These are phyloP conservation scores for Saccharomycopsis guyanensis DNA, from an alignment of 805 yeast genomes.

Conservation along the genomic window DNA sequence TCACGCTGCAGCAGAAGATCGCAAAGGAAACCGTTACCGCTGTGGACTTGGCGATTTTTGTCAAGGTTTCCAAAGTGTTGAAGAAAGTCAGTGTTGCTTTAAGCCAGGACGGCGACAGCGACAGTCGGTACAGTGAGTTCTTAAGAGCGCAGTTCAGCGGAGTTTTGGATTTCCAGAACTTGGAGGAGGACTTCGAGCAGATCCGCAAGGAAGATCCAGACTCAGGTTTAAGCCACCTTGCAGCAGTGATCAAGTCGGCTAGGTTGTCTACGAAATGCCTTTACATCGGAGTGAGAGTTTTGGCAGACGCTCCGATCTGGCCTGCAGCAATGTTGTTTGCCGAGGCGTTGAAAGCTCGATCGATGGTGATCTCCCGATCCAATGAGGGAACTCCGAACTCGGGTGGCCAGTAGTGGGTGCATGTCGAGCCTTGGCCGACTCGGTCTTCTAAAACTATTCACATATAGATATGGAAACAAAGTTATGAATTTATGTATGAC, in stretches of 20 bases:
- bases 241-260: slow-evolving; percentile 39
- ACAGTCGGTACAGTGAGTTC: slow-evolving; percentile 50
- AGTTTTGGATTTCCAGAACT: slow-evolving; percentile 41
- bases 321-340: slow-evolving; percentile 74
- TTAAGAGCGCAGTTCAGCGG: slow-evolving; percentile 53
- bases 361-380: slow-evolving; percentile 30
- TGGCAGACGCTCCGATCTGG: slow-evolving; percentile 86
- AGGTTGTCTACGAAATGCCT: slow-evolving; percentile 49
- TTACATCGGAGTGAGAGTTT: slow-evolving; percentile 64
- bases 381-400: slow-evolving; percentile 4
- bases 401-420: no score
- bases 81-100: slow-evolving; percentile 53
- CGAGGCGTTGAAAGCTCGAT: slow-evolving; percentile 66
- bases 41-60: slow-evolving; percentile 56
- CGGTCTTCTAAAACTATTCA: no score
- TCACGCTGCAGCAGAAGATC: slow-evolving; percentile 7
- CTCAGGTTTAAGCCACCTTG: slow-evolving; percentile 34
- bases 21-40: slow-evolving; percentile 30
- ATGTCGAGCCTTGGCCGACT: no score
- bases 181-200: slow-evolving; percentile 42
- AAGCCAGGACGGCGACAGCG: slow-evolving; percentile 43
- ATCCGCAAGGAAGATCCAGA: slow-evolving; percentile 37
- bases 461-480: no score
- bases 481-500: no score
- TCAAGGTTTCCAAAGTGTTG: slow-evolving; percentile 52